Percentiles rank a stretch among this genome's conserved stretches.
phyloP scores from a whole-genome alignment of 1,284 basidiomycete genomes.

The Trametes sp. region DNA sequence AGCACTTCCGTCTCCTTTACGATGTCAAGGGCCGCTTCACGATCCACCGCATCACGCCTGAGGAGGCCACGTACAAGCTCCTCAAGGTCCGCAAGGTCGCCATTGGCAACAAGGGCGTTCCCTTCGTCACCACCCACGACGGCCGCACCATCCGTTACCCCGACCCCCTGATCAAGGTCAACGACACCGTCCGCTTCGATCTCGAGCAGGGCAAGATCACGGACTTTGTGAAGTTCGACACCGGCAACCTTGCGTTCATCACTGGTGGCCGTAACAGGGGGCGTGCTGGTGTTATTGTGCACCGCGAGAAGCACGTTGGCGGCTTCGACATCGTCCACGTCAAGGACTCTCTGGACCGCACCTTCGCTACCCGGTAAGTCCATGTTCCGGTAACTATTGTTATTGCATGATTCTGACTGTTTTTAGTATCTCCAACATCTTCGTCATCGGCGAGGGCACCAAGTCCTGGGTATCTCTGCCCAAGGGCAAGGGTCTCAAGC shows the following conservation, averaged over 20 bases:
- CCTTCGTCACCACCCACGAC: conserved; percentile 98
- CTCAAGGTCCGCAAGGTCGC: conserved; percentile 95
- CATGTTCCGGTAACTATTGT: not conserved
- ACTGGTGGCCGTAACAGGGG: conserved; percentile 99
- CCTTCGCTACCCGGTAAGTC: conserved; percentile 92
- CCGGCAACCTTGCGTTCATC: conserved; percentile 97
- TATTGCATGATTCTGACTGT: conserved; percentile 11
- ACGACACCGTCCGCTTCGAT: conserved; percentile 99
- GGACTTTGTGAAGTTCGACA: conserved; percentile 96
- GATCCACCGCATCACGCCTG: conserved; percentile 98
- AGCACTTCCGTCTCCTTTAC: conserved; percentile 99
- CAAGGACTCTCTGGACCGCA: conserved; percentile 94
- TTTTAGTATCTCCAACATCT: conserved; percentile 92
- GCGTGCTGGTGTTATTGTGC: conserved; percentile 94
- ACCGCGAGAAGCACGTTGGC: conserved; percentile 97
- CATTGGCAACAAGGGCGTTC: conserved; percentile 93
- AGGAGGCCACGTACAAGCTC: conserved; percentile 99
- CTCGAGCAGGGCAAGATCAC: conserved; percentile 94
- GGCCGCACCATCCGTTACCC: conserved; percentile 99
- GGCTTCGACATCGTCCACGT: conserved; percentile 99
- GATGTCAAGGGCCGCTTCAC: conserved; percentile 99
- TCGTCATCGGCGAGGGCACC: conserved; percentile 94
- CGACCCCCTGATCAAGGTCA: conserved; percentile 94
- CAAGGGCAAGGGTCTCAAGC: conserved; percentile 97
- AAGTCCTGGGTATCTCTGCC: conserved; percentile 99